Evolutionary conservation across 2,329 filamentous ascomycete species (phyloP).

Genomic region (Diaporthe ilicicola): DNA sequence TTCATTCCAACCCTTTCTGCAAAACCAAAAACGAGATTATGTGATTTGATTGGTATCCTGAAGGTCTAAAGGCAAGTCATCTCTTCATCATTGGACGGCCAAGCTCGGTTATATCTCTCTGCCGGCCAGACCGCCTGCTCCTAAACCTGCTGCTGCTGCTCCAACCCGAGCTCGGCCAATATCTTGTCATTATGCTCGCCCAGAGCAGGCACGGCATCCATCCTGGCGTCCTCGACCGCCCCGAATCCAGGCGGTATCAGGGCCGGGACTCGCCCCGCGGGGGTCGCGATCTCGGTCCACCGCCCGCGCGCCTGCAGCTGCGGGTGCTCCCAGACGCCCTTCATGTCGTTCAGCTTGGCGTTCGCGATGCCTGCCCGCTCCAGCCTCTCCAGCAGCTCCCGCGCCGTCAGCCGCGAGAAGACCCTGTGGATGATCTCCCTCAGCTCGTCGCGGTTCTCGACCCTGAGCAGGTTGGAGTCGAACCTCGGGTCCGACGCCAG

Average conservation of each 20-base stretch:
- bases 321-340: slow-evolving; percentile 61
- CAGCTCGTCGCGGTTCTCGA: slow-evolving; percentile 54
- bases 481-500: slow-evolving; percentile 57
- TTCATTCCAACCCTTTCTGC: no score
- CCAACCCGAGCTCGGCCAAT: slow-evolving; percentile 52
- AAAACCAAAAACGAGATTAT: no score
- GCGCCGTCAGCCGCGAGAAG: slow-evolving; percentile 50
- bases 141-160: background rate
- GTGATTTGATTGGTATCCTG: no score
- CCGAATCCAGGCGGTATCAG: slow-evolving; percentile 58
- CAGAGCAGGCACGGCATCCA: slow-evolving; percentile 55
- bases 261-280: slow-evolving; percentile 54
- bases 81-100: no score
- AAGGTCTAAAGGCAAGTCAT: no score
- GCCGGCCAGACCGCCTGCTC: background rate
- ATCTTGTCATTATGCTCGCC: slow-evolving; percentile 60
- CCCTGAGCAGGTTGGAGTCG: slow-evolving; percentile 53
- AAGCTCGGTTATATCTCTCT: background rate
- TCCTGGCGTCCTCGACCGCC: slow-evolving; percentile 40
- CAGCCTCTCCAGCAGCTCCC: slow-evolving; percentile 51
- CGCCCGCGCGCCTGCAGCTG: slow-evolving; percentile 59
- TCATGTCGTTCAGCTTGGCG: slow-evolving; percentile 63
- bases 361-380: slow-evolving; percentile 62
- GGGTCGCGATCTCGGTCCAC: slow-evolving; percentile 60
- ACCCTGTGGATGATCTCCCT: slow-evolving; percentile 53